Evolutionary conservation across 2,329 filamentous ascomycete species (phyloP), one percentile per base, ranked within the genome.

Genomic region (Cladophialophora chaetospira): DNA sequence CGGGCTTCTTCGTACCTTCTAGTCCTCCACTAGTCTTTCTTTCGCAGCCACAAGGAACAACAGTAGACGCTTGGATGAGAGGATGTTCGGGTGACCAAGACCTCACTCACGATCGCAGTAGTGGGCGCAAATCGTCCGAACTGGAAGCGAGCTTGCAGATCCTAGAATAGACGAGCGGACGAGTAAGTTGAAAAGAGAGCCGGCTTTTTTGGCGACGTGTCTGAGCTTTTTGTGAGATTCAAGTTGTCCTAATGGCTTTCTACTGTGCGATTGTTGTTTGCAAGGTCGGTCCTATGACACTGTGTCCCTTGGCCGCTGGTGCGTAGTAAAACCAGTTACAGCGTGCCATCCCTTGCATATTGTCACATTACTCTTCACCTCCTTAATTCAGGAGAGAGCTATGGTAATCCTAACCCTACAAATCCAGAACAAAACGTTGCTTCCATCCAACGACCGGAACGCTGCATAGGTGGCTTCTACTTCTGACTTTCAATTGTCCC

Each of bases 151-250:
- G 29, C 29, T 33, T 33, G 29, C 6, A 33, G 29, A 33, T 6
- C 29, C 29, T 43, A 29, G 48, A 51, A 21, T 28, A 35, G 25
- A 25, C 33, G 46, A 46, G 31, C 44, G 31, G 23, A 44, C 44
- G 25, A 55, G 31, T n/a, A 47, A 40, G 57, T 55, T 28, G 35
- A 49, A 31, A 56, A 55, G 51, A 28, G 31, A 59, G 46, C 57
- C 49, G 53, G 57, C 33, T 28, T 42, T 25, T 28, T n/a, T 31
- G 21, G 47, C 57, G 57, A 59, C 48, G 52, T 58, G 56, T 52
- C 52, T 52, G 52, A 43, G 45, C 25, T 55, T 57, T n/a, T 46
- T 58, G 51, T 55, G 56, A 35, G 40, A 58, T 52, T 42, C n/a
- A n/a, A n/a, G n/a, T n/a, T n/a, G n/a, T n/a, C n/a, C n/a, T n/a